Conservation (phyloP, 2,329 filamentous ascomycete genomes). For the Beauveria scarabaeidicola region DNA sequence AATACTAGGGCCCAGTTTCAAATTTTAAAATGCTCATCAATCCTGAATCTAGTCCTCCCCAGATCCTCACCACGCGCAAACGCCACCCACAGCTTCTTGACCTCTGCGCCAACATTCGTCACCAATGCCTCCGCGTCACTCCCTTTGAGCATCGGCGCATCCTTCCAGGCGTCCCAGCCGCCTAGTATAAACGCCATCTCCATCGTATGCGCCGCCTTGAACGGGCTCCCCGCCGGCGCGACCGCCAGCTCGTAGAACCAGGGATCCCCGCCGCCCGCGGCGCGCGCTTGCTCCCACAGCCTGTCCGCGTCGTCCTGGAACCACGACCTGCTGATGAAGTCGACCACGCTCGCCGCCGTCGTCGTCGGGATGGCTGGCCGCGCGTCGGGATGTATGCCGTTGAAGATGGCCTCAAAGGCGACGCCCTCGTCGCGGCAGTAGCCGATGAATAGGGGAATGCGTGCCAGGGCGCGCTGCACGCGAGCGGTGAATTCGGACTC, state of each 20-base stretch:
- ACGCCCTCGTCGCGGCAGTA: conserved; percentile 9
- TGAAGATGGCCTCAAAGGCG: conserved; percentile 2
- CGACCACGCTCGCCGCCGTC: not conserved
- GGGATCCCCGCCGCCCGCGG: not conserved
- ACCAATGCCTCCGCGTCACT: not conserved
- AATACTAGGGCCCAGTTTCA: not conserved
- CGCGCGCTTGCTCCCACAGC: conserved; percentile 1
- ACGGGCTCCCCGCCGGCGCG: conserved; percentile 4
- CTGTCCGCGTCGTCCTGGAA: not conserved
- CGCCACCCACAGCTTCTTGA: conserved; percentile 13
- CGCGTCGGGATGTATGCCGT: not conserved
- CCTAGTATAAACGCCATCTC: conserved; percentile 15
- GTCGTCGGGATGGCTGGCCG: not conserved
- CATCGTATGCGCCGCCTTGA: conserved; percentile 13
- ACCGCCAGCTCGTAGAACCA: conserved; percentile 12
- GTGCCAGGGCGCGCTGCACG: not conserved
- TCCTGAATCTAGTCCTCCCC: not conserved
- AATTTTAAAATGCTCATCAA: conserved; percentile 6
- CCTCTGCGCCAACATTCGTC: conserved; percentile 7
- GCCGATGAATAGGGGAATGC: conserved; percentile 6
- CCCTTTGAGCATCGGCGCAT: conserved; percentile 15
- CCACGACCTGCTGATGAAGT: not conserved
- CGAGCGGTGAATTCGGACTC: not conserved
- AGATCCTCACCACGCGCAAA: conserved; percentile 12
- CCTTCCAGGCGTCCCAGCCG: conserved; percentile 14